Percentiles rank a stretch among this genome's conserved stretches.
These are phyloP conservation scores for Ogataea dorogensis DNA, from an alignment of 805 yeast genomes.

Conservation along the genomic window DNA sequence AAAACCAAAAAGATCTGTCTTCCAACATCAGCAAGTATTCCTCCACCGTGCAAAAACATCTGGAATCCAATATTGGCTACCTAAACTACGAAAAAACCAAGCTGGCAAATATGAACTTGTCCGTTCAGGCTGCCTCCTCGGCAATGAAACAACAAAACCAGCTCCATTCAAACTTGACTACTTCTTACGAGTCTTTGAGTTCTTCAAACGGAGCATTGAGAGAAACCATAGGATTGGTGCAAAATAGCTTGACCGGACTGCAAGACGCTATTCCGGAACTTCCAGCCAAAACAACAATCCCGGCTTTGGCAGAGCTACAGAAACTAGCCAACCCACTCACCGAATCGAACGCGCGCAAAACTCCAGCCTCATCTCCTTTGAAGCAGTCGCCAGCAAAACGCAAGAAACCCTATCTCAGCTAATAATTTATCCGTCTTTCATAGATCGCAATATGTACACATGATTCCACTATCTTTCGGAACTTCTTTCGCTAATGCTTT, in stretches of 20 bases:
- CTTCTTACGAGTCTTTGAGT: conserved; percentile 8
- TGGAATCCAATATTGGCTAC: conserved; percentile 17
- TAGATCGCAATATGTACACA: conserved; percentile 4
- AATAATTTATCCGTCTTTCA: conserved; percentile 1
- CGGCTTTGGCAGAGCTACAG: conserved; percentile 5
- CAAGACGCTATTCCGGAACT: background rate
- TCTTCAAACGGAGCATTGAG: conserved; percentile 2
- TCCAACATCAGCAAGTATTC: conserved; percentile 5
- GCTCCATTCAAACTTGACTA: background rate
- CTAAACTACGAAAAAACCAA: conserved; percentile 18
- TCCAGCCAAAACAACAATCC: background rate
- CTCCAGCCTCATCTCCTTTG: conserved; percentile 4
- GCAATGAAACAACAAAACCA: background rate
- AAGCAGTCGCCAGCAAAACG: conserved; percentile 8
- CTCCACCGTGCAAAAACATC: conserved; percentile 9
- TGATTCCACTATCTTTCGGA: conserved; percentile 24
- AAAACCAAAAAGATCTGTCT: background rate
- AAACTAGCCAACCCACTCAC: conserved; percentile 3
- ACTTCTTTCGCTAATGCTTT: conserved; percentile 38
- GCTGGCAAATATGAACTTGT: conserved; percentile 6
- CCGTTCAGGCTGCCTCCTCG: background rate
- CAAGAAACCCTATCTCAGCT: conserved; percentile 3
- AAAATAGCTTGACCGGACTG: conserved; percentile 4
- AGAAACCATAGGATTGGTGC: conserved; percentile 7
- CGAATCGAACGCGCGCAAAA: conserved; percentile 1